Conservation (phyloP, 768 basidiomycete species). For the Flagelloscypha sp. region DNA sequence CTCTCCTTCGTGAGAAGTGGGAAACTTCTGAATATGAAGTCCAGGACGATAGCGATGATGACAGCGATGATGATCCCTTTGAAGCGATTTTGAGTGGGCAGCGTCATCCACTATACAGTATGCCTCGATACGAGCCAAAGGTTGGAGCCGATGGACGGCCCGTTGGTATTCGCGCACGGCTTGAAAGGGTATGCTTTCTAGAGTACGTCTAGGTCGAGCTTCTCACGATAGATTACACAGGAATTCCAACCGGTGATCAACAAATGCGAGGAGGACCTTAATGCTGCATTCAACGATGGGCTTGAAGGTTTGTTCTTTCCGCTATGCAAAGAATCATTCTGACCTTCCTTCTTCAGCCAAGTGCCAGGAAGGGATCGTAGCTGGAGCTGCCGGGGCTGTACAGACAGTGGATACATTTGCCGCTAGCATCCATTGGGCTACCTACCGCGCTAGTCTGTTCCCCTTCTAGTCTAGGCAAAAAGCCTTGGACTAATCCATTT, state of each 20-base stretch:
- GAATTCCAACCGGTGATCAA: conserved; percentile 40
- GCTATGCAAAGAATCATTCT: neutral
- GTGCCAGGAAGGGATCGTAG: too few relatives aligned
- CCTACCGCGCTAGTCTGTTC: conserved; percentile 47
- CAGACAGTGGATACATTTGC: conserved; percentile 42
- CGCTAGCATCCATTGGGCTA: conserved; percentile 49
- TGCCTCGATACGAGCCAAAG: conserved; percentile 29
- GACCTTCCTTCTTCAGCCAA: too few relatives aligned
- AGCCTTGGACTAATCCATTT: too few relatives aligned
- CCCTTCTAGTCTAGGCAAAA: too few relatives aligned
- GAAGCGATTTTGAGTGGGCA: conserved; percentile 23
- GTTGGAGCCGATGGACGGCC: conserved; percentile 33
- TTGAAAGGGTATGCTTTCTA: conserved; percentile 26
- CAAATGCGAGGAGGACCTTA: conserved; percentile 35
- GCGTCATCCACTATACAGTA: conserved; percentile 24
- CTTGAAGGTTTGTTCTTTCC: conserved; percentile 31
- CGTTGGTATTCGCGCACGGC: conserved; percentile 37
- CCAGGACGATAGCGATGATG: conserved; percentile 16
- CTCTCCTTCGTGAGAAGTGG: conserved; percentile 42
- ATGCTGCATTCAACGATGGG: conserved; percentile 42
- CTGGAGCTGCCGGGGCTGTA: conserved; percentile 38
- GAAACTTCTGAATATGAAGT: conserved; percentile 29
- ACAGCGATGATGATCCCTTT: conserved; percentile 23
- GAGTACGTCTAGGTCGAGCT: neutral
- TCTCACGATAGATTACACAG: conserved; percentile 18